Base-by-base conservation (phyloP, 176 grass and related monocot species). In the Aegilops bicornis region DNA sequence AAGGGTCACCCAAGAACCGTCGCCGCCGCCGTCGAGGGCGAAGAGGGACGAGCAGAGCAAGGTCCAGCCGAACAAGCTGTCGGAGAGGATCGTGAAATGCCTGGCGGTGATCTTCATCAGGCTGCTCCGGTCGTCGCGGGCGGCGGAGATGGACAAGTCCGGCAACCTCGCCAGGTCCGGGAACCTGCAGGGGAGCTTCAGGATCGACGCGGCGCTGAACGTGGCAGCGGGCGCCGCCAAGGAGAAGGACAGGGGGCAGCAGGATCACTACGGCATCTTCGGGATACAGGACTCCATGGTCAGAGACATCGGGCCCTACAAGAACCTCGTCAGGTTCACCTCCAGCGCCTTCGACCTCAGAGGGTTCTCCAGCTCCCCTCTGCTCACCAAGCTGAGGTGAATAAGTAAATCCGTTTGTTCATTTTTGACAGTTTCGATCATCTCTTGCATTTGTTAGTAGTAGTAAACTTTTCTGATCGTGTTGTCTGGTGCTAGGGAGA, bases 231-330 rank as follows among this genome's bases (percentile, higher is more conserved):
- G 11, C 16, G 25, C 29, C 23, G 54, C 52, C 3, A 76, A 75
- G 36, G 73, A 83, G 8, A 82, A 59, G 61, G 87, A 83, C 15
- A 79, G 64, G 39, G 90, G 90, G 58, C 96, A 94, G 87, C 93
- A 92, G 72, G 93, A 98, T 73, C 96, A 94, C 71, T 98, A 95
- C 52, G 90, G 85, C 35, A 86, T 99, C 65, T 96, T 99, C 3
- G 27, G 45, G 43, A 47, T 94, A 67, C 92, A 78, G 24, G 97
- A 90, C 73, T 92, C 97, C 9, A 59, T 96, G 60, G 79, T 90
- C 16, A 94, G 94, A 39, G 94, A 99, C 87, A 80, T 94, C n/a
- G 93, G 96, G 0, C 90, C 96, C 20, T 98, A 98, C 88, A 98
- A 96, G 79, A 98, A 96, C 29, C 96, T 94, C 73, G 90, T 98